These are phyloP conservation scores for Phylloporus arenicola DNA, from an alignment of 768 basidiomycete species.

Conservation along the genomic window DNA sequence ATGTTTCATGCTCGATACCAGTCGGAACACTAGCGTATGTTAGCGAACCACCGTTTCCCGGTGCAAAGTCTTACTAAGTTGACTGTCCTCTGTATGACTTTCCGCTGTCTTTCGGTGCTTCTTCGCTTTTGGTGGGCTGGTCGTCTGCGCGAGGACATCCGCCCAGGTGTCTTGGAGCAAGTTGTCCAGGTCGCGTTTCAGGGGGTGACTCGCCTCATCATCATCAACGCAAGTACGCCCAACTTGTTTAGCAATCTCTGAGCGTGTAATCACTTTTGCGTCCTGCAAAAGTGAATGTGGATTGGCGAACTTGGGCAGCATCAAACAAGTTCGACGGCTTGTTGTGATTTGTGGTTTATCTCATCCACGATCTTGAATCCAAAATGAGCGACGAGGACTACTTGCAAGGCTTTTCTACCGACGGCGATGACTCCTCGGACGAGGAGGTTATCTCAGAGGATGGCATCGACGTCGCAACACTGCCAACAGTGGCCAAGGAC, in stretches of 20 bases:
- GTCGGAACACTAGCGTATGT: conserved; percentile 39
- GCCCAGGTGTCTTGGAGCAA: conserved; percentile 21
- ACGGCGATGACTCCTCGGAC: conserved; percentile 72
- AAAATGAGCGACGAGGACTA: conserved; percentile 39
- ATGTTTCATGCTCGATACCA: conserved; percentile 35
- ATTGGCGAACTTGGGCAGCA: conserved; percentile 41
- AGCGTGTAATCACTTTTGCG: conserved; percentile 34
- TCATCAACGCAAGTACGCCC: neutral
- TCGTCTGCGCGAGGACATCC: conserved; percentile 4
- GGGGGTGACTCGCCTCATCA: conserved; percentile 8
- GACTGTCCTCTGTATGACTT: neutral
- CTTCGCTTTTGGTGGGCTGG: neutral
- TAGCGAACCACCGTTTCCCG: neutral
- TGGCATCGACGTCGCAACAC: conserved; percentile 61
- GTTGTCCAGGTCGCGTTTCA: conserved; percentile 20
- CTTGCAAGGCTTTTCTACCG: conserved; percentile 71
- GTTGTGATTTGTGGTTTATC: conserved; percentile 2
- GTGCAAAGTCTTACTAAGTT: neutral
- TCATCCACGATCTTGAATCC: too few relatives aligned
- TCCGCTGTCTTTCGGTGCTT: conserved; percentile 6
- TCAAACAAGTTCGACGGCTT: conserved; percentile 17
- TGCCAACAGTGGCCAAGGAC: conserved; percentile 87
- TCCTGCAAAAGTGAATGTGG: conserved; percentile 38
- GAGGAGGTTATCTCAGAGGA: conserved; percentile 60
- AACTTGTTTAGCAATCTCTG: conserved; percentile 20